phyloP scores from a whole-genome alignment of 1,284 basidiomycete species.

The Ceratobasidium sp. region DNA sequence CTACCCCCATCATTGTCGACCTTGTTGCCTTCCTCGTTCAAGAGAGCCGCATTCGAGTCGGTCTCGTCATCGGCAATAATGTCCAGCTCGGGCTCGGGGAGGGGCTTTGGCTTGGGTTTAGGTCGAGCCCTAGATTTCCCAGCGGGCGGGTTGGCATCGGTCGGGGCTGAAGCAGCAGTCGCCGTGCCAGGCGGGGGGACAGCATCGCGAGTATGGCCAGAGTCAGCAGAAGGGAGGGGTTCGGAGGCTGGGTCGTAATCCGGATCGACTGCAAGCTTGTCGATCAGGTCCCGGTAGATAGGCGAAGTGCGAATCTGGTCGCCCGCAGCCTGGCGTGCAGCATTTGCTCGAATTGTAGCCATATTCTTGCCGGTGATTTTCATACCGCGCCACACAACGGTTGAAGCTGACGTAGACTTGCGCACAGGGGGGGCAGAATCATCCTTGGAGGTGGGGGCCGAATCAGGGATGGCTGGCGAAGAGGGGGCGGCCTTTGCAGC shows the following conservation, averaged over 20 bases:
- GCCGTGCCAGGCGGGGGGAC: neutral
- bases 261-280: conserved; percentile 8
- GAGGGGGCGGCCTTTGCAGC: neutral
- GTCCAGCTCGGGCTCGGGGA: neutral
- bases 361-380: neutral
- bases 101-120: neutral
- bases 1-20: neutral
- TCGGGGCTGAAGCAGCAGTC: neutral
- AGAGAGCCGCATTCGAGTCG: neutral
- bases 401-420: neutral
- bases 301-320: neutral
- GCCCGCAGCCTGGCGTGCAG: conserved; percentile 3
- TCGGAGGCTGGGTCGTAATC: conserved; percentile 18
- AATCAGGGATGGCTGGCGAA: neutral
- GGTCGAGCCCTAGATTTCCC: neutral
- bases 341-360: neutral
- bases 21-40: neutral
- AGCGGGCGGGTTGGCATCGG: neutral
- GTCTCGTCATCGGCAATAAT: neutral
- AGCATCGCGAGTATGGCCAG: neutral
- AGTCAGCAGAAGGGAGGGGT: neutral
- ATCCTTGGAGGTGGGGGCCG: neutral
- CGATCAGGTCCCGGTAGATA: neutral
- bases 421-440: neutral
- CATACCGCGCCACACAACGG: conserved; percentile 2